Evolutionary conservation across 2,329 filamentous ascomycete species (phyloP).

Genomic region (Exophiala viscosa): DNA sequence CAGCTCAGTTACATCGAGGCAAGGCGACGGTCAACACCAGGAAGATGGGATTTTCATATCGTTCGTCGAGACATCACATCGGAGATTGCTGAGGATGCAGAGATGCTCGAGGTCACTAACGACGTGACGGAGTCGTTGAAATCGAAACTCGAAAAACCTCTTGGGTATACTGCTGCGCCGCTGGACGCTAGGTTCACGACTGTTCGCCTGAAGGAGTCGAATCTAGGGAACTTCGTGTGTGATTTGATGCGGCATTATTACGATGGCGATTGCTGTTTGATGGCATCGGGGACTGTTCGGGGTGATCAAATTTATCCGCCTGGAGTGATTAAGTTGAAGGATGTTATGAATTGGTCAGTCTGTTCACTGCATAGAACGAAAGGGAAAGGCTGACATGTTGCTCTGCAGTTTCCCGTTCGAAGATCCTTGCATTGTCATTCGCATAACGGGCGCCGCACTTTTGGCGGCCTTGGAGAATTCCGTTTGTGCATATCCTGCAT

Average conservation of each 20-base stretch:
- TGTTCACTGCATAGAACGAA: neutral
- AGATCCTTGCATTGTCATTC: constrained; percentile 77
- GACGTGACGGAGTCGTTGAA: constrained; percentile 70
- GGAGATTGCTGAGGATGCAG: constrained; percentile 60
- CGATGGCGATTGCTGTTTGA: constrained; percentile 73
- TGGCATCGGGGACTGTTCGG: constrained; percentile 80
- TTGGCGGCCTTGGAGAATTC: constrained; percentile 80
- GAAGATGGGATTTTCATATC: constrained; percentile 75
- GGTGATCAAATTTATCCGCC: constrained; percentile 86
- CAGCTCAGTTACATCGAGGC: constrained; percentile 85
- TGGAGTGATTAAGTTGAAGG: constrained; percentile 70
- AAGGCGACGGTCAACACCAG: constrained; percentile 47
- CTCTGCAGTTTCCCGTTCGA: constrained; percentile 72
- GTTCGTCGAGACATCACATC: constrained; percentile 69
- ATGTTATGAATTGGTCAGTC: constrained; percentile 67
- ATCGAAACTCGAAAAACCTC: constrained; percentile 72
- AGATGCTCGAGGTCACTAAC: constrained; percentile 60
- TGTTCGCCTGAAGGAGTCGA: constrained; percentile 72
- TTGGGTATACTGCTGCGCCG: constrained; percentile 77
- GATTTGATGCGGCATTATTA: constrained; percentile 87
- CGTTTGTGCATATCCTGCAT: constrained; percentile 72
- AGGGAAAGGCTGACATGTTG: neutral
- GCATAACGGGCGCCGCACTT: constrained; percentile 67
- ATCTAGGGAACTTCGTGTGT: constrained; percentile 85
- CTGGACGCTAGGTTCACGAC: constrained; percentile 85